These are phyloP conservation scores for Septoria petroselini DNA, from an alignment of 2,329 filamentous ascomycete genomes.

Conservation along the genomic window DNA sequence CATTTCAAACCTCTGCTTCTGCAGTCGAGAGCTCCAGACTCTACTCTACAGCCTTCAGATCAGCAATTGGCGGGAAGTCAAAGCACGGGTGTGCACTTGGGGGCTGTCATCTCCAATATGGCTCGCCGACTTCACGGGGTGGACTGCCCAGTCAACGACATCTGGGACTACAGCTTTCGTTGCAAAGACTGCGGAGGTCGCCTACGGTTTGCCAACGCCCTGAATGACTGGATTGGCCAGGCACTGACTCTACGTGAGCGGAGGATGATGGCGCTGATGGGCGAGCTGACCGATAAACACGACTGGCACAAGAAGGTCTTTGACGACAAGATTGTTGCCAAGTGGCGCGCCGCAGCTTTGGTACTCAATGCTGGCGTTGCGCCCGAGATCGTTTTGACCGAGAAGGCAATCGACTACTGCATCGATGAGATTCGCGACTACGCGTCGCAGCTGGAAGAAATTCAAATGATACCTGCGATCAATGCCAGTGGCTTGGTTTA, in stretches of 20 bases:
- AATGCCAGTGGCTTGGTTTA: conserved; percentile 48
- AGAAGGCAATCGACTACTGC: conserved; percentile 32
- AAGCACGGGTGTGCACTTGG: no score
- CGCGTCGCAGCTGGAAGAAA: conserved; percentile 45
- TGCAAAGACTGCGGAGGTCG: neutral
- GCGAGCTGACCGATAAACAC: conserved; percentile 35
- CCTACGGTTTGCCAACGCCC: conserved; percentile 26
- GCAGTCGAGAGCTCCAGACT: no score
- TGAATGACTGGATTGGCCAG: conserved; percentile 22
- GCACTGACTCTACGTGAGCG: conserved; percentile 29
- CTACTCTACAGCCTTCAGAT: no score
- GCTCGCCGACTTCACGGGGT: conserved; percentile 12
- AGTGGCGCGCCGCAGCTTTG: conserved; percentile 30
- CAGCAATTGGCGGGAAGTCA: no score
- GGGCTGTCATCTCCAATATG: neutral
- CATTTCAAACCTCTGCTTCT: no score
- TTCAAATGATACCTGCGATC: conserved; percentile 45
- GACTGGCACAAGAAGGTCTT: conserved; percentile 34
- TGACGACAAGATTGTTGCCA: conserved; percentile 31
- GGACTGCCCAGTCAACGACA: conserved; percentile 15
- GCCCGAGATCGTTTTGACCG: conserved; percentile 17
- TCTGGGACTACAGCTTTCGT: conserved; percentile 7
- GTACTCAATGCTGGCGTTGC: conserved; percentile 6
- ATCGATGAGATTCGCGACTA: conserved; percentile 46
- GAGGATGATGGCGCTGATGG: conserved; percentile 34